Conservation (phyloP, 345 rosid genomes). For the Toxicodendron radicans region DNA sequence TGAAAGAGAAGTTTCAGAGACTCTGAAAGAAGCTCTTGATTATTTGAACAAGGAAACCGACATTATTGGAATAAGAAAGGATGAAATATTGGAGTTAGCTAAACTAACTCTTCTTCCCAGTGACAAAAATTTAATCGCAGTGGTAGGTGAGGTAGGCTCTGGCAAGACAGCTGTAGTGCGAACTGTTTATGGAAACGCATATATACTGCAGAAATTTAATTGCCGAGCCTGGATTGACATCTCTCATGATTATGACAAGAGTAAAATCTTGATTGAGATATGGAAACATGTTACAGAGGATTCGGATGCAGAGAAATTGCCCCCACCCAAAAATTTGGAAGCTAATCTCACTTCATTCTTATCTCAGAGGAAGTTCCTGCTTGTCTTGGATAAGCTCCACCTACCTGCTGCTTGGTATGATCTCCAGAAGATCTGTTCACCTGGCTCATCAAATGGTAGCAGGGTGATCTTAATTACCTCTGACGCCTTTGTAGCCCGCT, state of each 20-base stretch:
- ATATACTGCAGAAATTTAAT: slow-evolving; percentile 16
- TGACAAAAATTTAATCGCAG: slow-evolving; percentile 11
- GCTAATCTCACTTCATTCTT: not conserved
- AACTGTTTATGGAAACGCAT: not conserved
- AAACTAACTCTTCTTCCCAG: not conserved
- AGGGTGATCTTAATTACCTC: slow-evolving; percentile 4
- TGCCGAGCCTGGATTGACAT: slow-evolving; percentile 29
- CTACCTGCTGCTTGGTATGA: not conserved
- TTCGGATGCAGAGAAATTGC: not conserved
- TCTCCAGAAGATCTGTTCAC: not conserved
- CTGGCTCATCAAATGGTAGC: not conserved
- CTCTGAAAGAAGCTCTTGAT: too few relatives aligned
- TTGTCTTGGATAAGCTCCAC: not conserved
- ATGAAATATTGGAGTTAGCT: slow-evolving; percentile 6
- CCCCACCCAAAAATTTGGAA: not conserved
- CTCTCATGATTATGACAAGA: slow-evolving; percentile 6
- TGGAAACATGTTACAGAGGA: not conserved
- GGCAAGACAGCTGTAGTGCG: slow-evolving; percentile 39
- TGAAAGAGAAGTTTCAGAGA: not conserved
- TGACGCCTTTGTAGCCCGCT: not conserved
- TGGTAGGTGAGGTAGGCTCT: slow-evolving; percentile 33
- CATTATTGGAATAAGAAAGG: slow-evolving; percentile 9
- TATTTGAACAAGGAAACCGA: too few relatives aligned
- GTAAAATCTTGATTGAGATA: slow-evolving; percentile 18
- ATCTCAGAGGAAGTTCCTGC: not conserved